These are phyloP conservation scores for Kwoniella dejecticola DNA, from an alignment of 768 basidiomycete species.

Conservation along the genomic window DNA sequence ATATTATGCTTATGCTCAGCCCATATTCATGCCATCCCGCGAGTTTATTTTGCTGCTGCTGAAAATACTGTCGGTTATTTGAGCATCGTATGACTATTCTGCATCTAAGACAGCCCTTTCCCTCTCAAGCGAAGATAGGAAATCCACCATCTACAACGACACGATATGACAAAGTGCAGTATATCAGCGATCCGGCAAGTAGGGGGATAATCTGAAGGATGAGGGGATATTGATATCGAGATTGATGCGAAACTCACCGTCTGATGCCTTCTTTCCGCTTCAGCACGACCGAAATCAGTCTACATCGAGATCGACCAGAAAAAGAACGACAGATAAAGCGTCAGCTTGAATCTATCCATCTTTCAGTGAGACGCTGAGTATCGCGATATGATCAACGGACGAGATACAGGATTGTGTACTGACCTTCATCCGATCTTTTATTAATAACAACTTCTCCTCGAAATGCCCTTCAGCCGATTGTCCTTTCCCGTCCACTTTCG, in stretches of 20 bases:
- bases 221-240: neutral
- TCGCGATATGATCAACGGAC: neutral
- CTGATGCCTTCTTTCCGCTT: conserved; percentile 73
- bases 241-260: conserved; percentile 59
- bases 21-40: no score
- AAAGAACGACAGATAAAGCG: no score
- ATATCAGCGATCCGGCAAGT: no score
- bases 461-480: conserved; percentile 75
- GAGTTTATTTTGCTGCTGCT: no score
- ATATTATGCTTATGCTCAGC: no score
- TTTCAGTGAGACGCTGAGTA: neutral
- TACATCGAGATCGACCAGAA: conserved; percentile 10
- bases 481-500: conserved; percentile 48
- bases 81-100: neutral
- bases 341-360: no score
- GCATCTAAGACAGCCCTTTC: conserved; percentile 31
- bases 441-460: conserved; percentile 77
- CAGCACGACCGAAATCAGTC: conserved; percentile 67
- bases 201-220: no score
- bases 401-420: conserved; percentile 7
- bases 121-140: conserved; percentile 61
- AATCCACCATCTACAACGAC: conserved; percentile 64
- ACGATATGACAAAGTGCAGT: no score
- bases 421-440: conserved; percentile 70
- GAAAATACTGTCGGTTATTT: no score